A percentile compares a stretch with the other conserved stretches of the same genome.
These are phyloP conservation scores for Crithidia bombi DNA, from an alignment of 208 protist species.

Conservation along the genomic window DNA sequence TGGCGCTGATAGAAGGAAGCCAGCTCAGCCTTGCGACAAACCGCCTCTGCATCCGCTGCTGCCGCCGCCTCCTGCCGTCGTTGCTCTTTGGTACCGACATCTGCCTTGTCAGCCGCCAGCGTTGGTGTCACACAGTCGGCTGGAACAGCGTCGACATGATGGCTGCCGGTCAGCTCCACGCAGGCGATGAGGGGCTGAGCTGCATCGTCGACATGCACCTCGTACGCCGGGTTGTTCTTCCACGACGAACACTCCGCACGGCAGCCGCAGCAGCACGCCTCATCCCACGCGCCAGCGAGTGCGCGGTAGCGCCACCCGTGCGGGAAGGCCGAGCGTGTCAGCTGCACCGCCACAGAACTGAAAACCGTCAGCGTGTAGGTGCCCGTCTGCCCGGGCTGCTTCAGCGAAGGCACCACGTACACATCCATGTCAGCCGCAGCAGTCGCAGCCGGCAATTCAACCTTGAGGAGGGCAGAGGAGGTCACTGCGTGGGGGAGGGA, in stretches of 20 bases:
- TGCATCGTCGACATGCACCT: slow-evolving; percentile 39
- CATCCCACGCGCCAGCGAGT: slow-evolving; percentile 65
- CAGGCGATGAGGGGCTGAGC: slow-evolving; percentile 44
- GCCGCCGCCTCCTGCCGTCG: slow-evolving; percentile 13
- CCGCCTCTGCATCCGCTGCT: slow-evolving; percentile 11
- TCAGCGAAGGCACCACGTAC: slow-evolving; percentile 76
- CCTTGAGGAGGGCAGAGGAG: slow-evolving; percentile 46
- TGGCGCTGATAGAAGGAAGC: slow-evolving; percentile 53
- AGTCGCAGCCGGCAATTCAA: slow-evolving; percentile 49
- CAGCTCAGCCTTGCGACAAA: slow-evolving; percentile 36
- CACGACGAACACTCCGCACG: slow-evolving; percentile 66
- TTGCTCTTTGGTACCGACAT: too few relatives aligned
- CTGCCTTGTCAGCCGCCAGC: too few relatives aligned
- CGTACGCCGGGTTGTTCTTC: slow-evolving; percentile 80
- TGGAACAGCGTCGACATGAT: neutral
- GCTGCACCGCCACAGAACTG: slow-evolving; percentile 49
- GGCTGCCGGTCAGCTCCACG: slow-evolving; percentile 37
- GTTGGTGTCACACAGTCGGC: neutral
- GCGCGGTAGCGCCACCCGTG: slow-evolving; percentile 78
- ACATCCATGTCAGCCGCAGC: slow-evolving; percentile 49
- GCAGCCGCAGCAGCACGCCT: slow-evolving; percentile 72
- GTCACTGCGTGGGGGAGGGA: slow-evolving; percentile 39
- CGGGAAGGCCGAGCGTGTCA: slow-evolving; percentile 57
- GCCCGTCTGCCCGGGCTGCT: slow-evolving; percentile 48
- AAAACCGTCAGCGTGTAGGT: slow-evolving; percentile 76